Base-by-base conservation (phyloP, 345 rosid genomes). In the Linum trigynum region DNA sequence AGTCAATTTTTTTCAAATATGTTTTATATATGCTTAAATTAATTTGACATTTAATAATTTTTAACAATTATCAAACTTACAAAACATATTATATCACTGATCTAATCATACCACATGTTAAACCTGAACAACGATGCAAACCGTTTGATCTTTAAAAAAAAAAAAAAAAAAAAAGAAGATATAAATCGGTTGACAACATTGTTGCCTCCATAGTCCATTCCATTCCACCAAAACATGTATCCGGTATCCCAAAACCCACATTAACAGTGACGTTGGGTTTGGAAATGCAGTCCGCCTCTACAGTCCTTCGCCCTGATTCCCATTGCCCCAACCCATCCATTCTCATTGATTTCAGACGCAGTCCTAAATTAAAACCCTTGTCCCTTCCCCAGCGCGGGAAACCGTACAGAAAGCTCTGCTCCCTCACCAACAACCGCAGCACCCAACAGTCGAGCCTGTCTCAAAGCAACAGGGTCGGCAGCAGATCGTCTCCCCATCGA, bases 221-320 rank as follows among this genome's bases (percentile, higher is more conserved):
- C 51, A 1, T 23, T 37, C 14, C 48, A 40, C 65, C 65, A 63
- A 16, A 23, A 23, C 32, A 23, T 23, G 32, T 23, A 23, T 41
- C 32, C 3, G 3, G 37, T 40, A 16, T 9, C 32, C n/a, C 32
- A 32, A 43, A 40, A 43, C 55, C 51, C 48, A 40, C 11, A 41
- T 43, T 3, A 17, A 2, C 7, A 15, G 7, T 1, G 5, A n/a
- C 17, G 2, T 40, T 8, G 39, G 36, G 65, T 53, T 59, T 35
- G 63, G 74, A 80, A 81, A 82, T 82, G 86, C 77, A 69, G 71
- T 71, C 75, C 67, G 45, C 75, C 57, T 65, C 72, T 59, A 71
- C 75, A 65, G 76, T 79, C 68, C 76, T 85, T 59, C 75, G 71
- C 59, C 77, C 79, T 48, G 65, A 43, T 32, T 72, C 58, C 45